Conservation (phyloP, 805 yeast species). For the Hanseniaspora lachancei region DNA sequence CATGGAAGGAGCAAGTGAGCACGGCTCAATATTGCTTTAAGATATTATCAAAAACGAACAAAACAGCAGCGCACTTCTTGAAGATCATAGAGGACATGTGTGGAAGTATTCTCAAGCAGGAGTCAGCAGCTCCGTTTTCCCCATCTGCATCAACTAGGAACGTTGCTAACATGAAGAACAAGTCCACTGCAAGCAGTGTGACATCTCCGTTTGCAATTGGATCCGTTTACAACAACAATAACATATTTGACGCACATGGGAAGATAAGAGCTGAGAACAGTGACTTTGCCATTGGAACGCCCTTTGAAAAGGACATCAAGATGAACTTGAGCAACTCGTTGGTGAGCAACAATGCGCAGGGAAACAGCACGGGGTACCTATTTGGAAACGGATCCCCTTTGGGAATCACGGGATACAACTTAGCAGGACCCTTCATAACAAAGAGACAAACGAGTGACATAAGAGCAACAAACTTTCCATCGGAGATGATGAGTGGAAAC, state of each 20-base stretch:
- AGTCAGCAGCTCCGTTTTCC: constrained; percentile 9
- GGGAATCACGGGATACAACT: neutral
- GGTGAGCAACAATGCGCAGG: neutral
- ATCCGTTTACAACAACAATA: constrained; percentile 10
- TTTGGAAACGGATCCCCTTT: neutral
- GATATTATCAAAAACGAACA: constrained; percentile 4
- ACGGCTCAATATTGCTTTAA: constrained; percentile 1
- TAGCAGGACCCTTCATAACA: neutral
- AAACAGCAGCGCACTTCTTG: constrained; percentile 12
- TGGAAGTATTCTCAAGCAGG: constrained; percentile 9
- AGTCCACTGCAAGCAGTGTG: neutral
- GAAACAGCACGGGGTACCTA: neutral
- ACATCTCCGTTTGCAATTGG: constrained; percentile 11
- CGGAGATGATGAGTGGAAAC: neutral
- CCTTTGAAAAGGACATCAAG: neutral
- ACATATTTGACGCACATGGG: constrained; percentile 8
- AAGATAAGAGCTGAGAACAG: neutral
- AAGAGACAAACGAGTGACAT: constrained; percentile 8
- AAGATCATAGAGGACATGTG: constrained; percentile 12
- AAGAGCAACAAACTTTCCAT: constrained; percentile 6
- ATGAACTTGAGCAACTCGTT: neutral
- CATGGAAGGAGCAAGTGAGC: constrained; percentile 11
- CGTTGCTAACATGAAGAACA: neutral
- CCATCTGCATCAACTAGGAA: neutral
- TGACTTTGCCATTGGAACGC: constrained; percentile 8